A percentile compares a stretch with the other conserved stretches of the same genome.
phyloP scores from a whole-genome alignment of 148 eudicot species.

The Amaranthus hypochondriacus region DNA sequence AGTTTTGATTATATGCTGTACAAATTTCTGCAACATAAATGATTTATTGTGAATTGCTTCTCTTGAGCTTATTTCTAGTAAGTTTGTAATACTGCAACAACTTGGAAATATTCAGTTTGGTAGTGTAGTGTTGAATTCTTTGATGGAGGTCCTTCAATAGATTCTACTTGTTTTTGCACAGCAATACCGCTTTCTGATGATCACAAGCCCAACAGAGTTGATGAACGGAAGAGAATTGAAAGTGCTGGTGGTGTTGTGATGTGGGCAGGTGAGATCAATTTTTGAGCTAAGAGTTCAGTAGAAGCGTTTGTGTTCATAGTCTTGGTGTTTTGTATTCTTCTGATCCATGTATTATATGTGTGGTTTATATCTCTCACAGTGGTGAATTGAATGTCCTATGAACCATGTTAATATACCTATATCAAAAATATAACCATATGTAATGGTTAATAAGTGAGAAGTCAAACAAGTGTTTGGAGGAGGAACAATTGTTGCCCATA shows the following conservation, averaged over 20 bases:
- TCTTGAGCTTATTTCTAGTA: not conserved
- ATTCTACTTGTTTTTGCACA: slow-evolving; percentile 31
- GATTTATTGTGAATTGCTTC: not conserved
- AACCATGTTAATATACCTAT: too few species aligned
- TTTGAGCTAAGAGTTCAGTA: not conserved
- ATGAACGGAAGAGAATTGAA: slow-evolving; percentile 94
- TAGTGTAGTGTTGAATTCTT: not conserved
- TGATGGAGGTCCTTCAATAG: not conserved
- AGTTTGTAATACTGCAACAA: not conserved
- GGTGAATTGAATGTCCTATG: too few species aligned
- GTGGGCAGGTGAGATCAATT: slow-evolving; percentile 80
- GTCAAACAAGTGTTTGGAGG: not conserved
- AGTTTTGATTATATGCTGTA: not conserved
- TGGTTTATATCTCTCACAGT: too few species aligned
- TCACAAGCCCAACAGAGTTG: slow-evolving; percentile 94
- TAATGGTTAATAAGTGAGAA: not conserved
- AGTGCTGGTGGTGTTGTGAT: slow-evolving; percentile 94
- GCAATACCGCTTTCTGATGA: slow-evolving; percentile 96
- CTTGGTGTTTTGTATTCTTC: not conserved
- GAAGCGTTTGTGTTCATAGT: not conserved
- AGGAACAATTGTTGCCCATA: not conserved
- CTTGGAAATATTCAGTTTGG: slow-evolving; percentile 1
- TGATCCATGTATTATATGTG: too few species aligned
- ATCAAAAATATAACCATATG: not conserved
- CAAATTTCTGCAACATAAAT: not conserved